Conservation (phyloP, 495 filamentous ascomycete genomes). For the Tuber borchii region DNA sequence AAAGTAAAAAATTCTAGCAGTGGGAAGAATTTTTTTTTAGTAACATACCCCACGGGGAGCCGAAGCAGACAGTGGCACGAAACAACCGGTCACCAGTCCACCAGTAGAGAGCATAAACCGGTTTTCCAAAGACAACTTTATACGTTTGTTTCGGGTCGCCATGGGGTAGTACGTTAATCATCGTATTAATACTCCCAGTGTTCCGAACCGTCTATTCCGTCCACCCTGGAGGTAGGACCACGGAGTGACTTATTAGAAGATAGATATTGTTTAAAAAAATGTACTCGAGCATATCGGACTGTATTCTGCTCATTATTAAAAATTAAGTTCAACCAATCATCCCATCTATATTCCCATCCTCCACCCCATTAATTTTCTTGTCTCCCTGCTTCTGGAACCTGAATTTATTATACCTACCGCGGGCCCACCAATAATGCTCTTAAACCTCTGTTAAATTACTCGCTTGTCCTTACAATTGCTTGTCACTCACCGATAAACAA, state of each 20-base stretch:
- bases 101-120: no score
- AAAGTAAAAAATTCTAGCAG: no score
- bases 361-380: neutral
- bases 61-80: no score
- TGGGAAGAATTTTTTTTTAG: no score
- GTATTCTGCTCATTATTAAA: neutral
- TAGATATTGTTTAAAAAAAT: neutral
- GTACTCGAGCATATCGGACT: neutral
- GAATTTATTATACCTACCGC: neutral
- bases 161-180: no score
- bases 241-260: neutral
- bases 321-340: neutral
- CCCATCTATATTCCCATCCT: neutral
- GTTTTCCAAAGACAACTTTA: no score
- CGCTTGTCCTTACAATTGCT: neutral
- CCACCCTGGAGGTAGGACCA: no score
- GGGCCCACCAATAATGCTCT: neutral
- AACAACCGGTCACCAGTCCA: no score
- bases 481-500: neutral
- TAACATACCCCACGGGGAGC: no score
- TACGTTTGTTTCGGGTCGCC: no score
- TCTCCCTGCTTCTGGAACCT: neutral
- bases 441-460: neutral
- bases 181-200: no score
- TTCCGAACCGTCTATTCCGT: no score